phyloP scores from a whole-genome alignment of 768 basidiomycete genomes.

The Suillus subalutaceus region DNA sequence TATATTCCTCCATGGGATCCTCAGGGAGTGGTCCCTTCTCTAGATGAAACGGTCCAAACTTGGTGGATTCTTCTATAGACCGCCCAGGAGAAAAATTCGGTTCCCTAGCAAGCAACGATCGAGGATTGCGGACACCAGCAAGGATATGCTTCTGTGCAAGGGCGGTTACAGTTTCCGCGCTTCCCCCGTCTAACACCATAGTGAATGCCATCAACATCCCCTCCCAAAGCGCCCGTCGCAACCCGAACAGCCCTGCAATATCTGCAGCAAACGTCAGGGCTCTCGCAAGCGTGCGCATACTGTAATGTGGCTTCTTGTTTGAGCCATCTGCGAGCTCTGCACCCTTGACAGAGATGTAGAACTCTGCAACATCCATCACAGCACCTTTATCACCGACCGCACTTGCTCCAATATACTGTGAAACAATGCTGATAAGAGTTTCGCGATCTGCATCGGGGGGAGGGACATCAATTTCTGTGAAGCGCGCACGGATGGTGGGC shows the following conservation, averaged over 20 bases:
- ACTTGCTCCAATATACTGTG: conserved; percentile 84
- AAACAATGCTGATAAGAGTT: conserved; percentile 83
- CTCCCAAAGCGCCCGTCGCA: conserved; percentile 91
- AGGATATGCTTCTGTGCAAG: conserved; percentile 82
- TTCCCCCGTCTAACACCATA: conserved; percentile 83
- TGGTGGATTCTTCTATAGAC: conserved; percentile 61
- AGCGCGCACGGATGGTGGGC: conserved; percentile 84
- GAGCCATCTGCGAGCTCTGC: conserved; percentile 90
- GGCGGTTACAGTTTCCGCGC: conserved; percentile 63
- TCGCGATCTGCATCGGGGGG: conserved; percentile 92
- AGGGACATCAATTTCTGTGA: conserved; percentile 96
- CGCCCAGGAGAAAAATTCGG: conserved; percentile 55
- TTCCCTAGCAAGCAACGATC: conserved; percentile 72
- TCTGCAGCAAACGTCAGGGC: conserved; percentile 90
- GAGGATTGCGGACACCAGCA: conserved; percentile 75
- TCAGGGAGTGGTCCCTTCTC: conserved; percentile 71
- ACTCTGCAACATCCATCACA: conserved; percentile 90
- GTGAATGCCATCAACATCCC: conserved; percentile 98
- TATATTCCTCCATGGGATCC: conserved; percentile 76
- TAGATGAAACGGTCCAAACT: conserved; percentile 91
- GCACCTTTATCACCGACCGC: conserved; percentile 85
- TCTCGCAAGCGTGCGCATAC: conserved; percentile 93
- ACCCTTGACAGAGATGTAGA: conserved; percentile 81
- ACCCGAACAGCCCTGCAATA: conserved; percentile 71
- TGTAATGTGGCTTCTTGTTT: conserved; percentile 92